Conservation (phyloP, 345 rosid genomes). For the Brassica juncea region DNA sequence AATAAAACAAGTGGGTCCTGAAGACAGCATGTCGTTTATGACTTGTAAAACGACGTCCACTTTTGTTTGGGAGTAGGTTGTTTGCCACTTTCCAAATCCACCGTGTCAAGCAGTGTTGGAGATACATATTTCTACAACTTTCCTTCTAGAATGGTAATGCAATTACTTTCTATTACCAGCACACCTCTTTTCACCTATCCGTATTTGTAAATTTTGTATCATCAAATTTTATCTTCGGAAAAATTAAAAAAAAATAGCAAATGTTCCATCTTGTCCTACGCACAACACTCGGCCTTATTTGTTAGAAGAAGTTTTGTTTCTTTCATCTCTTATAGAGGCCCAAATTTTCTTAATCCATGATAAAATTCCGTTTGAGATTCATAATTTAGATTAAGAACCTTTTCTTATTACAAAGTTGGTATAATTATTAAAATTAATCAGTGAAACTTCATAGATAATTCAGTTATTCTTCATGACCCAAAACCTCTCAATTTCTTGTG, state of each 20-base stretch:
- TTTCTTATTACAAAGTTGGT: background rate
- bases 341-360: background rate
- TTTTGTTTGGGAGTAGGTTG: conserved; percentile 27
- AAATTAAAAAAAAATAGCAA: background rate
- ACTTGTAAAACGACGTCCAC: conserved; percentile 33
- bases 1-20: conserved; percentile 30
- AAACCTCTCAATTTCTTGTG: conserved; percentile 60
- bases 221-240: background rate
- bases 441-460: background rate
- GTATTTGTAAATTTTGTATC: background rate
- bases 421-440: background rate
- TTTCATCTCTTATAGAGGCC: background rate
- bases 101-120: conserved; percentile 5
- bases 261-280: background rate
- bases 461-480: conserved; percentile 51
- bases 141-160: conserved; percentile 24
- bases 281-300: background rate
- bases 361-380: background rate
- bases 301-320: background rate
- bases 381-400: background rate
- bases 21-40: conserved; percentile 39
- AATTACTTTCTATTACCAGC: background rate
- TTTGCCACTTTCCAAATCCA: conserved; percentile 22
- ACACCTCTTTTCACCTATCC: background rate
- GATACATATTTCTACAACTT: background rate